Percentiles rank a stretch among this genome's conserved stretches.
These are phyloP conservation scores for Cercospora zeae-maydis DNA, from an alignment of 2,329 filamentous ascomycete species.

Conservation along the genomic window DNA sequence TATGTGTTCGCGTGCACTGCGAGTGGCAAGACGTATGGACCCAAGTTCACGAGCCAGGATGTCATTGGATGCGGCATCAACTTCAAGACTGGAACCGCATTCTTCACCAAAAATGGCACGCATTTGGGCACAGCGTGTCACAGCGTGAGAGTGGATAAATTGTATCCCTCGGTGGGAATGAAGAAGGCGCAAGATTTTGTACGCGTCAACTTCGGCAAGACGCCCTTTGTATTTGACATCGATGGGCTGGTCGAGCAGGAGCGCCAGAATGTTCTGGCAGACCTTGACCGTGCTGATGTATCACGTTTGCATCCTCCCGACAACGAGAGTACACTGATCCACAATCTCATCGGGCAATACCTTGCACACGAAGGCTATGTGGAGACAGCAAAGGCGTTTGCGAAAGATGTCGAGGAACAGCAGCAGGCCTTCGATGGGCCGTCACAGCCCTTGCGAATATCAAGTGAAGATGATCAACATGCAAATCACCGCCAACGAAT, in stretches of 20 bases:
- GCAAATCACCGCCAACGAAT: conserved; percentile 81
- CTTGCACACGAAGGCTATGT: conserved; percentile 93
- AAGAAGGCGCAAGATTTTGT: conserved; percentile 60
- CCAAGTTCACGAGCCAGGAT: conserved; percentile 57
- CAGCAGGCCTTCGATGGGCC: conserved; percentile 57
- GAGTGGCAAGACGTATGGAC: conserved; percentile 57
- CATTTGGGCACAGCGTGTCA: conserved; percentile 63
- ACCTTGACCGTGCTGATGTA: conserved; percentile 61
- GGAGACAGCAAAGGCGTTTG: conserved; percentile 83
- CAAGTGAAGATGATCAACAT: conserved; percentile 55
- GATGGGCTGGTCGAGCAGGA: conserved; percentile 74
- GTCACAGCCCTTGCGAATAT: conserved; percentile 45
- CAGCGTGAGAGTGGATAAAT: conserved; percentile 56
- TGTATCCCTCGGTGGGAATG: conserved; percentile 68
- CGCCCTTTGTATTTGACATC: conserved; percentile 86
- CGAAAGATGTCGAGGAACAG: conserved; percentile 67
- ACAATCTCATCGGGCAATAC: conserved; percentile 81
- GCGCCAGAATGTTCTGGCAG: conserved; percentile 54
- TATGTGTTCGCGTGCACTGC: conserved; percentile 59
- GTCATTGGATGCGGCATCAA: conserved; percentile 64
- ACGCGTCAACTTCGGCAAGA: conserved; percentile 61
- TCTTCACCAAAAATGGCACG: conserved; percentile 64
- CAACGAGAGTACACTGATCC: conserved; percentile 73
- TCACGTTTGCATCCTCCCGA: conserved; percentile 59
- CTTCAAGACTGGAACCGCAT: conserved; percentile 58